phyloP scores from a whole-genome alignment of 257 asterid genomes.

The Solanum etuberosum region DNA sequence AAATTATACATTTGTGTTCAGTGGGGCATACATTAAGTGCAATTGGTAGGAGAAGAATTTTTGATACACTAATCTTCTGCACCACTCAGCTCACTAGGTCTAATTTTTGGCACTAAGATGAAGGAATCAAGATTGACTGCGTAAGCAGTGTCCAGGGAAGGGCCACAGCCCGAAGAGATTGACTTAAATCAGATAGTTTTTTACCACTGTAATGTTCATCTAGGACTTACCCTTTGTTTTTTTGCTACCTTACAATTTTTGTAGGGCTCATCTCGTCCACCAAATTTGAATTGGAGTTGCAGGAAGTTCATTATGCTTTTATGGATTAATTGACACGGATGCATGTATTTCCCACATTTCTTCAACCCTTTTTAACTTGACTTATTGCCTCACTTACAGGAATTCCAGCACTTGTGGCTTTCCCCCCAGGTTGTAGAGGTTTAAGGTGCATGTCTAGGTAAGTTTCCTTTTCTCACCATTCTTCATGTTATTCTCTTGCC shows the following conservation, averaged over 20 bases:
- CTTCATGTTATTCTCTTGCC: not conserved
- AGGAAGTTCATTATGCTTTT: not conserved
- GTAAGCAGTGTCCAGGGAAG: not conserved
- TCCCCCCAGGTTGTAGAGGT: conserved; percentile 87
- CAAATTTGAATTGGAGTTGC: not conserved
- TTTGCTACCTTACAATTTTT: not conserved
- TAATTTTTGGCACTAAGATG: not conserved
- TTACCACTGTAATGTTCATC: not conserved
- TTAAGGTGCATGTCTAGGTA: conserved; percentile 66
- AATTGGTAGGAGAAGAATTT: not conserved
- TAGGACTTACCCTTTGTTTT: not conserved
- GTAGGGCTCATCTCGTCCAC: not conserved
- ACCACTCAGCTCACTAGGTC: not conserved
- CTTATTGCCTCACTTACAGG: conserved; percentile 32
- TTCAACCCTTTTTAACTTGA: not conserved
- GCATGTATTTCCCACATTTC: not conserved
- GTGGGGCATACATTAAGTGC: not conserved
- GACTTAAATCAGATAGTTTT: not conserved
- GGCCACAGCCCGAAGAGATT: not conserved
- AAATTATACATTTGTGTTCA: not conserved
- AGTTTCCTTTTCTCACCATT: not conserved
- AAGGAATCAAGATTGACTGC: not conserved
- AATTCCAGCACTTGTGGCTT: conserved; percentile 73
- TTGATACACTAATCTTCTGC: not conserved
- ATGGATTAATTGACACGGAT: not conserved